These are phyloP conservation scores for Hypomontagnella submonticulosa DNA, from an alignment of 495 filamentous ascomycete genomes.

Conservation along the genomic window DNA sequence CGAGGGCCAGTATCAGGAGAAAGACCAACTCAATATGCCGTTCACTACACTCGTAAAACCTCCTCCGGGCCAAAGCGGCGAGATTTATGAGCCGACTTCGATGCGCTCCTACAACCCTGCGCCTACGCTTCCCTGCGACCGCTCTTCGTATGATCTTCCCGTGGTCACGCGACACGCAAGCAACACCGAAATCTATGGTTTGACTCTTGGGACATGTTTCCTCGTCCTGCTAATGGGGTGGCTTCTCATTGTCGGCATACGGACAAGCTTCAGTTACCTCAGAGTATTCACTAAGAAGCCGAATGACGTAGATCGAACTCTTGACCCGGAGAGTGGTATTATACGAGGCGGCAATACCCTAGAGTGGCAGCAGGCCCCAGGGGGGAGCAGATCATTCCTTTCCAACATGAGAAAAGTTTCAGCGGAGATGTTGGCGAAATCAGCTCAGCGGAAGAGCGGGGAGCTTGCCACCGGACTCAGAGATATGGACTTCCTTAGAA, in stretches of 20 bases:
- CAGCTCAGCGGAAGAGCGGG: slow-evolving; percentile 18
- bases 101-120: slow-evolving; percentile 1
- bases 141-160: background rate
- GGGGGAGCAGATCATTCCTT: slow-evolving; percentile 16
- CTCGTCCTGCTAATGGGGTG: slow-evolving; percentile 26
- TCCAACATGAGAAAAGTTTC: slow-evolving; percentile 21
- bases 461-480: slow-evolving; percentile 26
- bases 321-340: slow-evolving; percentile 10
- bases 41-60: slow-evolving; percentile 2
- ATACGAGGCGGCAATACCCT: background rate
- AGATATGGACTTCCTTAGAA: slow-evolving; percentile 16
- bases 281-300: background rate
- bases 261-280: background rate
- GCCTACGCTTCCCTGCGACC: slow-evolving; percentile 6
- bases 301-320: background rate
- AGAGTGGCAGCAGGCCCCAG: background rate
- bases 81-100: background rate
- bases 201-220: slow-evolving; percentile 31
- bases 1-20: background rate
- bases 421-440: slow-evolving; percentile 16
- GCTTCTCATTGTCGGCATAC: slow-evolving; percentile 22
- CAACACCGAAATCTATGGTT: slow-evolving; percentile 21
- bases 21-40: slow-evolving; percentile 11
- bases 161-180: slow-evolving; percentile 6
- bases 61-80: background rate